Evolutionary conservation across 1,139 yeast genomes (phyloP).

Genomic region (Zhuliangozyma parablackwelliae): DNA sequence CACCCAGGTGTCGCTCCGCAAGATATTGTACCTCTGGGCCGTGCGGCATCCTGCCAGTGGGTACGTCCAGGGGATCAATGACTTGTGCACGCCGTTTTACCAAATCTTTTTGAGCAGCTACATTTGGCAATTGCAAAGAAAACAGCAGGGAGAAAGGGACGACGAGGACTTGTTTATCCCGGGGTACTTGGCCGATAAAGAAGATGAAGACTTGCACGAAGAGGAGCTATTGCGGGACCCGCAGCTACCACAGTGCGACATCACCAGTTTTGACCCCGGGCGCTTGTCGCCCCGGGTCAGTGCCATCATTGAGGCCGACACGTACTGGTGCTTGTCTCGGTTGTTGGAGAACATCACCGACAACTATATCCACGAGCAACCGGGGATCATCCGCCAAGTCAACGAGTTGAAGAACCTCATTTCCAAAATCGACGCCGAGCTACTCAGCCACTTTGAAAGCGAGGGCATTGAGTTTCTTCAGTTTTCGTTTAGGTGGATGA

Average conservation of each 20-base stretch:
- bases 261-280: slow-evolving; percentile 57
- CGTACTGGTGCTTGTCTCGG: slow-evolving; percentile 93
- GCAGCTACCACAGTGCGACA: slow-evolving; percentile 16
- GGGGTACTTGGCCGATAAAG: slow-evolving; percentile 20
- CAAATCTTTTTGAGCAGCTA: slow-evolving; percentile 81
- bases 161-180: slow-evolving; percentile 34
- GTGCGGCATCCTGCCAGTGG: slow-evolving; percentile 97
- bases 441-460: slow-evolving; percentile 67
- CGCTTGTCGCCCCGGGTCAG: slow-evolving; percentile 48
- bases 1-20: slow-evolving; percentile 76
- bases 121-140: slow-evolving; percentile 42
- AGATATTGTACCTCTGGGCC: slow-evolving; percentile 89
- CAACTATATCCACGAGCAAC: slow-evolving; percentile 95
- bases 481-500: slow-evolving; percentile 98
- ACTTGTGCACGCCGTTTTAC: slow-evolving; percentile 87
- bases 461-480: slow-evolving; percentile 92
- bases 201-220: slow-evolving; percentile 26
- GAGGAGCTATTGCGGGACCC: slow-evolving; percentile 25
- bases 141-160: slow-evolving; percentile 12
- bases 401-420: slow-evolving; percentile 73
- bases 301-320: slow-evolving; percentile 75
- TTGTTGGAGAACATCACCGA: slow-evolving; percentile 92
- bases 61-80: slow-evolving; percentile 98
- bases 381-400: slow-evolving; percentile 92
- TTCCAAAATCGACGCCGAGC: slow-evolving; percentile 68